Percentiles rank a stretch among this genome's conserved stretches.
phyloP scores from a whole-genome alignment of 768 basidiomycete genomes.

The Podaxis sp. region DNA sequence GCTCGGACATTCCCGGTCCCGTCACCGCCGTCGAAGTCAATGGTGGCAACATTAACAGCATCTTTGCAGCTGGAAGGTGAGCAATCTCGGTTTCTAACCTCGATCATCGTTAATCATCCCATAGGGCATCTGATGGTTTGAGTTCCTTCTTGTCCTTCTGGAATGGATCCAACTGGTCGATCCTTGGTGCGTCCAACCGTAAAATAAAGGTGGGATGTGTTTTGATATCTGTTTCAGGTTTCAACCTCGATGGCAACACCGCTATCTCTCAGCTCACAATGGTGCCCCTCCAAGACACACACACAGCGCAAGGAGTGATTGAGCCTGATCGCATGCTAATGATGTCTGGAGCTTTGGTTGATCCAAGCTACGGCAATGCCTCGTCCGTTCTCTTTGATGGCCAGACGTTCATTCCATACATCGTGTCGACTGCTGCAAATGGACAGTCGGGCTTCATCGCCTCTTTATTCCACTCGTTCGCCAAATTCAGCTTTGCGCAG shows the following conservation, averaged over 20 bases:
- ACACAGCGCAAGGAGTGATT: slow-evolving; percentile 64
- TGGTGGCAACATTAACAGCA: slow-evolving; percentile 69
- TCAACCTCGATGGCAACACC: slow-evolving; percentile 49
- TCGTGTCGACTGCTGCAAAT: slow-evolving; percentile 58
- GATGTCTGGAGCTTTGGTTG: slow-evolving; percentile 74
- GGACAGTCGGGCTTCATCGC: slow-evolving; percentile 71
- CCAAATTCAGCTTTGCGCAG: slow-evolving; percentile 70
- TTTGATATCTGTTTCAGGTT: slow-evolving; percentile 35
- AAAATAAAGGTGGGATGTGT: slow-evolving; percentile 4
- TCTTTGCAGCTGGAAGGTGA: slow-evolving; percentile 88
- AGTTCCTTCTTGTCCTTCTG: slow-evolving; percentile 77
- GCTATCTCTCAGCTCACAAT: slow-evolving; percentile 81
- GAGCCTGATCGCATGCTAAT: slow-evolving; percentile 86
- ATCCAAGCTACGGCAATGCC: slow-evolving; percentile 69
- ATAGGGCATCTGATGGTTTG: slow-evolving; percentile 52
- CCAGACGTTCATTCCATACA: slow-evolving; percentile 73
- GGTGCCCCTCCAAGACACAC: slow-evolving; percentile 84
- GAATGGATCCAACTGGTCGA: slow-evolving; percentile 76
- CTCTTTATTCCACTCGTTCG: slow-evolving; percentile 79
- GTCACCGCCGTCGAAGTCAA: slow-evolving; percentile 88
- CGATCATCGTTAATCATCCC: neutral
- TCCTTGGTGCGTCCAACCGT: slow-evolving; percentile 43
- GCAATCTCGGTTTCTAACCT: slow-evolving; percentile 19
- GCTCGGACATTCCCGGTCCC: slow-evolving; percentile 74
- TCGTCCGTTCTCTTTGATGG: slow-evolving; percentile 91